phyloP scores from a whole-genome alignment of 495 filamentous ascomycete genomes.

The Penicillium cataractarum region DNA sequence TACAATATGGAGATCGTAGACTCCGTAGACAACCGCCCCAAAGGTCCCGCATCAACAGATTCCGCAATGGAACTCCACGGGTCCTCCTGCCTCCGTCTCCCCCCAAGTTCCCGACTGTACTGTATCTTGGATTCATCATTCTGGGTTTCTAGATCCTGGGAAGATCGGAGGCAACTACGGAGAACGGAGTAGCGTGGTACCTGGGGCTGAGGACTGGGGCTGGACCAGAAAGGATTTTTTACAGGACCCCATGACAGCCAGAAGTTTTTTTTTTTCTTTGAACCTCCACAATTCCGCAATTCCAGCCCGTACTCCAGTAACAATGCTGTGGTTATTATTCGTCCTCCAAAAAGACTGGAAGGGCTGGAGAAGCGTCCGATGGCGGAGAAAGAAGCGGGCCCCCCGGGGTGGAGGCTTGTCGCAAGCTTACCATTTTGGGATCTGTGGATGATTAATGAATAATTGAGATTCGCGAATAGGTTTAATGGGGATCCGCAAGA shows the following conservation, averaged over 20 bases:
- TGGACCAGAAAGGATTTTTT: not conserved
- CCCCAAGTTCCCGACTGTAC: not conserved
- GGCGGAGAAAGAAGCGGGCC: conserved; percentile 27
- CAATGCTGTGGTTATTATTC: not conserved
- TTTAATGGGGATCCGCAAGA: not conserved
- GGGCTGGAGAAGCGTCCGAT: conserved; percentile 20
- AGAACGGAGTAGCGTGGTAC: conserved; percentile 3
- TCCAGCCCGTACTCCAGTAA: not conserved
- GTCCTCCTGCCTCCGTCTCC: not conserved
- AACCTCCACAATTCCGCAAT: not conserved
- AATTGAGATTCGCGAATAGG: not conserved
- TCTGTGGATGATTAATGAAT: conserved; percentile 11
- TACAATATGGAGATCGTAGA: not conserved
- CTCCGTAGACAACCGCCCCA: not conserved
- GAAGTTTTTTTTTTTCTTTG: not conserved
- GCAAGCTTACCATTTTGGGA: conserved; percentile 17
- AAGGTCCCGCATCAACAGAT: conserved; percentile 1
- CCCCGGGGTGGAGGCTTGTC: conserved; percentile 19
- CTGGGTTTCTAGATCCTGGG: no score
- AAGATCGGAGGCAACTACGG: conserved; percentile 20
- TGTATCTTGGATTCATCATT: no score
- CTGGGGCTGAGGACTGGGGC: conserved; percentile 3
- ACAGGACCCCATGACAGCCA: not conserved
- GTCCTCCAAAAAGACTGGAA: not conserved
- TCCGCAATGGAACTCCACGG: conserved; percentile 2